These are phyloP conservation scores for Acarospora socialis DNA, from an alignment of 2,329 filamentous ascomycete species.

Conservation along the genomic window DNA sequence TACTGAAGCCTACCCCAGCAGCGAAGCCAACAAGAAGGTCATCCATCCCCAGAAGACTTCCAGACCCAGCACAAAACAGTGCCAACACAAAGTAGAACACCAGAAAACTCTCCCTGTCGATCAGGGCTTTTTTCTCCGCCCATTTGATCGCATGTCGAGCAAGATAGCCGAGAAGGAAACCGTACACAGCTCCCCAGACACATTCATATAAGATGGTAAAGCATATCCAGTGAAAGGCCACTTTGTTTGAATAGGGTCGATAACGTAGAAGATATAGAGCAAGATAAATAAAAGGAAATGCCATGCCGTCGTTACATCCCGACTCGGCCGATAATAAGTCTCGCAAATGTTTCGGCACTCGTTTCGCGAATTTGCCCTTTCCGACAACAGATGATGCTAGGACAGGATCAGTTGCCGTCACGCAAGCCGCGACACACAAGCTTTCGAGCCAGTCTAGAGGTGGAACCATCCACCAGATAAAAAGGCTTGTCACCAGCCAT, in stretches of 20 bases:
- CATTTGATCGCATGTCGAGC: constrained; percentile 81
- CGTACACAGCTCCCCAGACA: constrained; percentile 78
- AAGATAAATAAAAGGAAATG: constrained; percentile 93
- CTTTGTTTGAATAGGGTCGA: constrained; percentile 49
- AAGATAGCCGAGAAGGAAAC: constrained; percentile 75
- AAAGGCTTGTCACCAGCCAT: constrained; percentile 68
- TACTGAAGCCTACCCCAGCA: constrained; percentile 95
- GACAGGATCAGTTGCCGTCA: constrained; percentile 94
- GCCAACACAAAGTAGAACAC: constrained; percentile 98
- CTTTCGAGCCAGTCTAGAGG: constrained; percentile 78
- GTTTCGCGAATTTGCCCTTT: constrained; percentile 96
- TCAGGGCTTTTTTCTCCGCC: constrained; percentile 70
- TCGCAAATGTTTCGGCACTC: constrained; percentile 92
- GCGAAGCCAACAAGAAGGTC: constrained; percentile 91
- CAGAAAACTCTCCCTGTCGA: constrained; percentile 92
- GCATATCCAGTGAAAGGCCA: constrained; percentile 77
- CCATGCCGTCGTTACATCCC: constrained; percentile 98
- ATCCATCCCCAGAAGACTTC: constrained; percentile 79
- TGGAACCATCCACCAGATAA: constrained; percentile 83
- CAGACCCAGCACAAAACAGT: constrained; percentile 87
- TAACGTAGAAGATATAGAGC: constrained; percentile 82
- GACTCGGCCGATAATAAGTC: constrained; percentile 92
- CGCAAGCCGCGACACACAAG: constrained; percentile 75
- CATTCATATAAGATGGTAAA: constrained; percentile 90
- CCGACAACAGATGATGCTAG: constrained; percentile 94